phyloP scores from a whole-genome alignment of 495 filamentous ascomycete species.

The Hyphodiscus hymeniophilus region DNA sequence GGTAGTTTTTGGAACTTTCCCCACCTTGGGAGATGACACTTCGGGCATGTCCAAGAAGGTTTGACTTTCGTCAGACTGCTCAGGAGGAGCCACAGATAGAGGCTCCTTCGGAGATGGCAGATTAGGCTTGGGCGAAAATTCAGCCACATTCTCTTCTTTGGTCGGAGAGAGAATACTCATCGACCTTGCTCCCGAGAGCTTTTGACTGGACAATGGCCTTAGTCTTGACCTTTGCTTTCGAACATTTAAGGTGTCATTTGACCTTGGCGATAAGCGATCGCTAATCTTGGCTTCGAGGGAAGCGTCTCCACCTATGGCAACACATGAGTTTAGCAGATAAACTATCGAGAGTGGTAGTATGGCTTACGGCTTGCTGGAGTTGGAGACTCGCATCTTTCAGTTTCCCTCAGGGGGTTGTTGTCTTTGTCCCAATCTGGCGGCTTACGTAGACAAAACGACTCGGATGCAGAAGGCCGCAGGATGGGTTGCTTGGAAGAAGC shows the following conservation, averaged over 20 bases:
- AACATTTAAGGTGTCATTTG: conserved; percentile 5
- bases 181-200: conserved; percentile 14
- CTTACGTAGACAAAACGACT: conserved; percentile 21
- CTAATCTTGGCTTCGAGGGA: neutral
- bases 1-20: no score
- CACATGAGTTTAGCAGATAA: neutral
- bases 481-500: conserved; percentile 2
- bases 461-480: conserved; percentile 25
- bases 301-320: neutral
- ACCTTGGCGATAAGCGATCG: neutral
- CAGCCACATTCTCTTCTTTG: conserved; percentile 23
- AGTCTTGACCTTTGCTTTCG: conserved; percentile 23
- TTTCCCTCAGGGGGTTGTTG: conserved; percentile 2
- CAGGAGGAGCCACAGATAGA: no score
- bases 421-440: conserved; percentile 24
- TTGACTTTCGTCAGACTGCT: no score
- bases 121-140: no score
- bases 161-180: conserved; percentile 26
- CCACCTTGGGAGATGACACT: no score
- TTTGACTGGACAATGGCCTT: conserved; percentile 17
- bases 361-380: conserved; percentile 18
- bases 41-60: no score
- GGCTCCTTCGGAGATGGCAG: no score
- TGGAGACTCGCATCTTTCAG: conserved; percentile 15
- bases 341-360: neutral